Evolutionary conservation across 805 yeast genomes (phyloP), one percentile per base, ranked within the genome.

Genomic region (Candida ascalaphidarum): DNA sequence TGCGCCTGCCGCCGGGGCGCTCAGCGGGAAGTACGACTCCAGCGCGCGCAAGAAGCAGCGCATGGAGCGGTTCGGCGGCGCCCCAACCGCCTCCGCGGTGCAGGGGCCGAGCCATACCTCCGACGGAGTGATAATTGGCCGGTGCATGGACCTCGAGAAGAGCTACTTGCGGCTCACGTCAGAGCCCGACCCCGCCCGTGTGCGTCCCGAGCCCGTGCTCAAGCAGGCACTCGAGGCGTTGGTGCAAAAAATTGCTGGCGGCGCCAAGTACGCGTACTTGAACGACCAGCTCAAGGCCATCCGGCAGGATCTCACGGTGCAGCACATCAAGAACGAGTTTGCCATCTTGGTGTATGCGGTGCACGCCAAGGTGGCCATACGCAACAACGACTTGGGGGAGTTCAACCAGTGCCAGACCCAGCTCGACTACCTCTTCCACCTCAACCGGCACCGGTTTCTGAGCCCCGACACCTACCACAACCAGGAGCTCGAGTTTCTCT

Each of bases 321-420:
- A 89, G 55, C 81, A 81, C 46, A 77, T 89, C 24, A 78, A 78
- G 43, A 75, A 75, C 44, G 76, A 71, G 24, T 82, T 92, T 47
- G 73, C 96, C 0, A 71, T 85, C 5, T 47, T 58, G 30, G 95
- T 85, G 0, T 89, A 92, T 52, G 92, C 85, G 52, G 68, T 77
- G 3, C 94, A 89, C 52, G 92, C 92, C 4, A 71, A 86, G 27
- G 61, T 88, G n/a, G 94, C 96, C 0, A 67, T 89, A 21, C 81
- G 77, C 40, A 77, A 81, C 46, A 68, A 71, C 22, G 98, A 89
- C 52, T 56, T 89, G 37, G 96, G 96, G 7, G 97, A 92, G 52
- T 86, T 82, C 51, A 92, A 92, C 57, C 96, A 89, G 51, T 92
- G 97, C 50, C 94, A 82, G 52, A 74, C 94, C 11, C 84, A 85